Conservation (phyloP, 352 stramenopile species). For the Thalassiosira hispida region DNA sequence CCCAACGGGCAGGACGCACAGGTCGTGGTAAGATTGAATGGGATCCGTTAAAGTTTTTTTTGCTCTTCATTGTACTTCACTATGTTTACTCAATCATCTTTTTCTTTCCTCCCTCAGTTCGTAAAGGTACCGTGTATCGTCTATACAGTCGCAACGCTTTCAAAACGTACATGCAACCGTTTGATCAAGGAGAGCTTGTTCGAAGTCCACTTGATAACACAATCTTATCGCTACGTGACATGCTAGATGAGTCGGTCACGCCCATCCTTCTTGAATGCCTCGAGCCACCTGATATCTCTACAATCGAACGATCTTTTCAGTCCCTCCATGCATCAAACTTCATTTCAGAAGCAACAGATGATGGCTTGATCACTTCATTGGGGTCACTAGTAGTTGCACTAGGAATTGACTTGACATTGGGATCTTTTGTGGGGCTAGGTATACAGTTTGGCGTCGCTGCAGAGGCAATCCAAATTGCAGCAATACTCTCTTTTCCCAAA, state of each 20-base stretch:
- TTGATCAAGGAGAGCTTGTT: slow-evolving; percentile 85
- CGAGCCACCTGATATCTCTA: slow-evolving; percentile 81
- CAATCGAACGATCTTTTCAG: slow-evolving; percentile 80
- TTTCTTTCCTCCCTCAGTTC: slow-evolving; percentile 50
- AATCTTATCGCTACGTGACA: slow-evolving; percentile 84
- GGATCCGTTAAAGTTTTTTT: not conserved
- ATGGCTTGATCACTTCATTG: slow-evolving; percentile 79
- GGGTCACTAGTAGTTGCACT: slow-evolving; percentile 82
- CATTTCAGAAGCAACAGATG: slow-evolving; percentile 69
- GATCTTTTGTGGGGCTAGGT: slow-evolving; percentile 82
- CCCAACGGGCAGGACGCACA: slow-evolving; percentile 83
- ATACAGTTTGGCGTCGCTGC: slow-evolving; percentile 83
- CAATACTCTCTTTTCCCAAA: slow-evolving; percentile 78
- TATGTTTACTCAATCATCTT: slow-evolving; percentile 6
- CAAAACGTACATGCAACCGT: slow-evolving; percentile 72
- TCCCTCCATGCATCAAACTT: slow-evolving; percentile 78
- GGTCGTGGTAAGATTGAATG: slow-evolving; percentile 35
- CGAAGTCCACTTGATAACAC: slow-evolving; percentile 84
- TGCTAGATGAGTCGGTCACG: slow-evolving; percentile 80
- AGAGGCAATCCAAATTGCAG: slow-evolving; percentile 83
- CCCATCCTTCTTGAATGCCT: slow-evolving; percentile 81
- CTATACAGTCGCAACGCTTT: slow-evolving; percentile 88
- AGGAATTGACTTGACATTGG: slow-evolving; percentile 85
- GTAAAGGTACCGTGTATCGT: slow-evolving; percentile 90
- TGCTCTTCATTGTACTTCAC: no score